Evolutionary conservation across 2,329 filamentous ascomycete species (phyloP), one percentile per base, ranked within the genome.

Genomic region (Pestalotiopsis sp.): DNA sequence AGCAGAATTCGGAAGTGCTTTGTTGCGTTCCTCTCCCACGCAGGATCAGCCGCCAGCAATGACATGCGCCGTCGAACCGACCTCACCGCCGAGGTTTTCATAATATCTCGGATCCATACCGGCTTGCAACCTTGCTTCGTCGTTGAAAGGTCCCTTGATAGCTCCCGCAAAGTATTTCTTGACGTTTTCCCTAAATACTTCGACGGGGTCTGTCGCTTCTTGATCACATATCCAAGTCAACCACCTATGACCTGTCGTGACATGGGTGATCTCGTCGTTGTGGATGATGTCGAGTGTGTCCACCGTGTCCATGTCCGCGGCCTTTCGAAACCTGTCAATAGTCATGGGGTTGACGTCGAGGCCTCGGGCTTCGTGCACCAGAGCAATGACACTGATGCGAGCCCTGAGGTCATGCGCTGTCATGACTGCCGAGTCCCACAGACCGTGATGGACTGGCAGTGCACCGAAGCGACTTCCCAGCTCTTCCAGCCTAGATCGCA

Each of bases 201-300:
- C 76, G 4, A 84, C 80, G 0, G 83, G 81, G 68, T 84, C 81
- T 0, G 80, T 82, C 13, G 75, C 78, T 72, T 84, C 83, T 60
- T 84, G 79, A 38, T 79, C 75, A 64, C 83, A 84, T 25, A 84
- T 84, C 83, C 83, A 84, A 2, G 77, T 81, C 52, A 84, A 68
- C 83, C 83, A 84, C 41, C 82, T 74, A 68, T 84, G 82, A 4
- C 82, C 83, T 4, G 82, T 84, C 0, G 83, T 84, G 23, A 84
- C 82, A 70, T 84, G 83, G 0, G 83, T 84, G 57, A 84, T 84
- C 71, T 84, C 83, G 59, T 84, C 83, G 64, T 83, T 83, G 65
- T 84, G 83, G 39, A 84, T 84, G 25, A 84, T 75, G 45, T 80
- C 80, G 66, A 84, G 70, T 3, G 75, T 75, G 11, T 80, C 76